Base-by-base conservation (phyloP, 2,329 filamentous ascomycete genomes). In the Alternaria sp. region DNA sequence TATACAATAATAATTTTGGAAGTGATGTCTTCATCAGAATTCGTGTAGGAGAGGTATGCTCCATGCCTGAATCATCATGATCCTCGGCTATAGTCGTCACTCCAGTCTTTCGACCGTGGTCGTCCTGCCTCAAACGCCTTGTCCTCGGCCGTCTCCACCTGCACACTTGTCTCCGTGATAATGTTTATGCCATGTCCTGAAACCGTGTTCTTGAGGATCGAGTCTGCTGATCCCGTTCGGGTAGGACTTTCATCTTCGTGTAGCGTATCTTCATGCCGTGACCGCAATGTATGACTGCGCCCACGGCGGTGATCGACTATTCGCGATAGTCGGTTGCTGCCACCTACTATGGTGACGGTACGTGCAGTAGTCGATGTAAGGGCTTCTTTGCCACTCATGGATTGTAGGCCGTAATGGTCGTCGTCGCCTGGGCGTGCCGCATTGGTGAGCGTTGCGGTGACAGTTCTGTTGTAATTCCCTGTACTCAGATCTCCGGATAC, bases 341-440 rank as follows among this genome's bases (percentile, higher is more conserved):
- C 75, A 20, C 75, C 75, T 14, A 74, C 69, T n/a, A 78, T 78
- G 41, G 74, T 78, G 38, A 78, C 73, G 24, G 74, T 75, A 44
- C 72, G 72, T 14, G 74, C 67, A 5, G 62, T 63, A 3, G 63
- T 63, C 4, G 63, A 56, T 32, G 62, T 52, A 7, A 49, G 41
- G 16, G 52, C 44, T n/a, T 76, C 72, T 56, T 76, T 76, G 41
- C 44, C 41, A 46, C 65, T 65, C 43, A 76, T 72, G n/a, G 72
- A 69, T 34, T 69, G 61, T 5, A 78, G 65, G n/a, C 68, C 70
- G 54, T 67, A 77, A 53, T 67, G 57, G 9, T 69, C 57, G 11
- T 57, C 51, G 46, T 74, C 73, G 39, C 72, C 70, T 18, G 73
- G 68, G 5, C 70, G 71, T 4, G 65, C 63, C 6, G 65, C 63